Evolutionary conservation across 83 land plant genomes (phyloP), one percentile per base, ranked within the genome.

Genomic region (Picea mariana): DNA sequence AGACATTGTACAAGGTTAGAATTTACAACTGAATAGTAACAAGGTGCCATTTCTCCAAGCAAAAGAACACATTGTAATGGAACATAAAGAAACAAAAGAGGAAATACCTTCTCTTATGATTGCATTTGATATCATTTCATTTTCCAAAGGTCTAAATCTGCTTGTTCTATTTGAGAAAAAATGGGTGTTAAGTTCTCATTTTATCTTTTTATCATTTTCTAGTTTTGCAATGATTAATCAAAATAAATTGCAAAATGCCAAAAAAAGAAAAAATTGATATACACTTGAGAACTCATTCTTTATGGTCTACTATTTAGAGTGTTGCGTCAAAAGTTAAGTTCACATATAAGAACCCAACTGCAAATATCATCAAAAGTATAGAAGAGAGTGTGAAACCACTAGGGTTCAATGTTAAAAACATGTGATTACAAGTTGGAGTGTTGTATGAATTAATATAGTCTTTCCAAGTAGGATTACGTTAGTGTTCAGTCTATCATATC

Each of bases 141-240:
- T 55, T 13, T 55, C 58, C 2, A 55, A 55, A 12, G 58, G 58
- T 13, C 15, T 12, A 3, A 55, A 86, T 60, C 86, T 86, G 6
- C 83, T 86, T 49, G 87, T 82, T 31, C 78, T 86, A 13, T 86
- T 86, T 84, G 87, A 86, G 78, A 79, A 72, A 34, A 81, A 83
- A 62, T 24, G 79, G 86, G 86, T 79, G 34, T 67, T 21, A 1
- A 55, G 3, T 55, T 55, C 58, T 55, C 12, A 12, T 3, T 55
- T 55, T 55, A 11, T 55, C 58, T 15, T 55, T 55, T 12, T 55
- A 13, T 55, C 58, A 2, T 55, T 55, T 55, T 55, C 15, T 55
- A 11, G 13, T 55, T 55, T 55, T 55, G 13, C 58, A 6, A 34
- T 13, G 6, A 64, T 6, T n/a, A n/a, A 21, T 38, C 17, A 26